A percentile compares a stretch with the other conserved stretches of the same genome.
phyloP scores from a whole-genome alignment of 257 asterid species.

The Echites panduratus region DNA sequence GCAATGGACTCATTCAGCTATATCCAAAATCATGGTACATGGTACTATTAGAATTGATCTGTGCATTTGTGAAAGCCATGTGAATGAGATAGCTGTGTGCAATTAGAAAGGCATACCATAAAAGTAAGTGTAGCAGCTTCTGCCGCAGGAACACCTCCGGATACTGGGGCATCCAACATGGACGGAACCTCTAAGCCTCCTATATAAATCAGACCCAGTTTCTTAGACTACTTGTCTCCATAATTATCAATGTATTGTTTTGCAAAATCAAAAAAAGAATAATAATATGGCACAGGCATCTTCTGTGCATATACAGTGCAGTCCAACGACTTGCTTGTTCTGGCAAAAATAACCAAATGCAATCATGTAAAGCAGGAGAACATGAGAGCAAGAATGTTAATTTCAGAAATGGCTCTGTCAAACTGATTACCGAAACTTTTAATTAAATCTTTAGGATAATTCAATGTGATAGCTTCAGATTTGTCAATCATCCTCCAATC shows the following conservation, averaged over 20 bases:
- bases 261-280: too few relatives aligned
- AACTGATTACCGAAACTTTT: neutral
- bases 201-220: conserved; percentile 17
- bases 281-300: neutral
- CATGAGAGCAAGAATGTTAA: neutral
- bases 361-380: neutral
- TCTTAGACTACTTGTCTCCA: neutral
- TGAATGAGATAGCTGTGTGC: neutral
- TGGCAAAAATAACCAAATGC: neutral
- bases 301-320: neutral
- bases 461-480: neutral
- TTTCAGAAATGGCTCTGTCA: neutral
- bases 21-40: neutral
- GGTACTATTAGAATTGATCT: neutral
- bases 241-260: neutral
- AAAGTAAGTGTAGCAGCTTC: conserved; percentile 86
- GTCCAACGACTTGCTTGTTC: neutral
- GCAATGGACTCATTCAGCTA: neutral
- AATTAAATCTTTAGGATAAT: neutral
- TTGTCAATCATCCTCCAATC: neutral
- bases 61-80: neutral
- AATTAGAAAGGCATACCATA: conserved; percentile 47
- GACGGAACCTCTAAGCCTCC: conserved; percentile 47
- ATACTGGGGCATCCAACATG: conserved; percentile 98
- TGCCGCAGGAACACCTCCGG: conserved; percentile 94